Base-by-base conservation (phyloP, 148 eudicot genomes). In the Arctostaphylos glauca region DNA sequence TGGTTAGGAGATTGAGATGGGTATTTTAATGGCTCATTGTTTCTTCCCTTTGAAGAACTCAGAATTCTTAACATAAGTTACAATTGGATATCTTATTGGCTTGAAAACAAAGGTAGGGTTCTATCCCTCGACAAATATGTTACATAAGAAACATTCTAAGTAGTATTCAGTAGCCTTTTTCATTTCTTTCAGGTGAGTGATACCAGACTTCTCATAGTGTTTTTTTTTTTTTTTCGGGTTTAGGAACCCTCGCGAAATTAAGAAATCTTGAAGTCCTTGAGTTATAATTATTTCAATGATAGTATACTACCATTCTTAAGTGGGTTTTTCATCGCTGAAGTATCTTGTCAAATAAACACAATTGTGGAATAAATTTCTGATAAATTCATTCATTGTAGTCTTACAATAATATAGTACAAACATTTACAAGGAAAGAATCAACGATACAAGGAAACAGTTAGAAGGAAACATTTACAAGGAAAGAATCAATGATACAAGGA, bases 1-100 rank as follows among this genome's bases (percentile, higher is more conserved):
- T n/a, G n/a, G n/a, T n/a, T 13, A 5, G 23, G 3, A 3, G 1
- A n/a, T 25, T 19, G 16, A 50, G 44, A 49, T 23, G 53, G 78
- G 53, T 47, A 48, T 47, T 47, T 74, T 0, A 74, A 74, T 47
- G 53, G 0, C 54, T 74, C 77, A 2, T 1, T 46, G 14, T 74
- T 74, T 8, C 54, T 47, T 47, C 77, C 68, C 68, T 62, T 62
- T 62, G 68, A 62, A 21, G 38, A 62, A 21, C 68, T 62, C 68
- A 62, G 10, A 62, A 21, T 2, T 62, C 68, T 62, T 0, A 0
- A 19, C 68, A 21, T 62, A 6, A 6, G 9, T n/a, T 0, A 5
- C 12, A 7, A 7, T 21, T 2, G 31, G 21, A 0, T 62, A 21
- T 13, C 13, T n/a, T 54, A 38, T 21, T 76, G 79, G 41, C 1